Evolutionary conservation across 805 yeast genomes (phyloP), one percentile per base, ranked within the genome.

Genomic region (Isabelozyma rhagii): DNA sequence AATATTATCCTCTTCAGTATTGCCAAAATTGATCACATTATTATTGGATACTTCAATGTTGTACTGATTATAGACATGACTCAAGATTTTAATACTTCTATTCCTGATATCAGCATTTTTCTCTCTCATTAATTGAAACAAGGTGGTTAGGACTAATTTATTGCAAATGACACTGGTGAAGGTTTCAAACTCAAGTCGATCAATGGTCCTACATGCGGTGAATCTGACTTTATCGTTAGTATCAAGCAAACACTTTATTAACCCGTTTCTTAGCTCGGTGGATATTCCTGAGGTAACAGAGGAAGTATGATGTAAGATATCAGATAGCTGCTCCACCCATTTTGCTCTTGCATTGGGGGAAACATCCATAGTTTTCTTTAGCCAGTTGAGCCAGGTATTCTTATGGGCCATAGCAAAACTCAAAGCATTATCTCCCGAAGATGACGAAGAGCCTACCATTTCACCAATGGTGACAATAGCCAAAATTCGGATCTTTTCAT

Each of bases 401-500:
- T 74, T 75, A 56, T 85, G 89, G 0, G 75, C 71, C 0, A 77
- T 64, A 10, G 78, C 74, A 62, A 90, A 88, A 56, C 84, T 84
- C 4, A 83, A 61, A 1, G 84, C 75, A 0, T 79, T 72, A 8
- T 67, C 66, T 10, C 71, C 63, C 0, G 81, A 68, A 2, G 59
- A 51, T 5, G 62, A 51, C 2, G 62, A 52, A 8, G 62, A 51
- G 0, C 66, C 69, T 1, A 90, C 63, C 61, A 92, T 81, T 40
- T 76, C 66, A 0, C 96, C 93, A 2, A 92, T 78, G 0, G 94
- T 80, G 42, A 80, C 80, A 0, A 96, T 87, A 0, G 96, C 91
- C 47, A 86, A 65, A 0, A 76, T 61, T 54, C 97, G 77, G 15
- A 87, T 73, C 13, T 72, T 64, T 29, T 80, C 82, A 55, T 83